Base-by-base conservation (phyloP, 1,284 basidiomycete species). In the Anthracocystis walkeri region DNA sequence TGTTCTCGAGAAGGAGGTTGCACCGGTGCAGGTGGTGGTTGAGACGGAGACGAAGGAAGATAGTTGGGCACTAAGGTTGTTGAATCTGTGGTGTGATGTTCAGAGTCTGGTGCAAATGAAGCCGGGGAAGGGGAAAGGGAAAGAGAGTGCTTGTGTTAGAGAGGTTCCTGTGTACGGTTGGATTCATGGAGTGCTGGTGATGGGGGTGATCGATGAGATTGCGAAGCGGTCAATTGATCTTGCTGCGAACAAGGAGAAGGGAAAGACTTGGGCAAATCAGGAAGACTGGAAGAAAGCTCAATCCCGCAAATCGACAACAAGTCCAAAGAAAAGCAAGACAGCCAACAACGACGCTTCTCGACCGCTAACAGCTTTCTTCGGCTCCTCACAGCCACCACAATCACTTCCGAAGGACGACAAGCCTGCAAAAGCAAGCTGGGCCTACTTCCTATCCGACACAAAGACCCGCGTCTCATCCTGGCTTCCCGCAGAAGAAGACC, bases 1-100 rank as follows among this genome's bases (percentile, higher is more conserved):
- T 75, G 87, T 89, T 46, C 87, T 97, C 18, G 93, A 97, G 82
- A 87, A 88, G 21, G 91, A 94, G 81, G 87, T 95, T 11, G 89
- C 89, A 41, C 89, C 91, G 0, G 89, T 90, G 31, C 88, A 58
- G 27, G 60, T 74, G 23, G 33, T 89, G 65, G 79, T 92, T 10
- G 42, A 85, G 12, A 83, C 89, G 0, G 84, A 78, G 0, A 89
- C 88, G 0, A 71, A 86, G 0, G 92, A 93, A 82, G 92, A 94
- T 76, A 87, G 88, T 14, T 93, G 92, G 90, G 93, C 88, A 7
- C 81, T 92, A 57, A 87, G 90, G 90, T 90, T 82, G 58, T 87
- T 85, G 33, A 72, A 78, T 49, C 49, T 79, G n/a, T 76, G 74
- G 74, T 68, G 69, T 25, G 58, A 72, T 59, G 55, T 76, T 12